Base-by-base conservation (phyloP, 2,329 filamentous ascomycete species). In the Aplosporella prunicola region DNA sequence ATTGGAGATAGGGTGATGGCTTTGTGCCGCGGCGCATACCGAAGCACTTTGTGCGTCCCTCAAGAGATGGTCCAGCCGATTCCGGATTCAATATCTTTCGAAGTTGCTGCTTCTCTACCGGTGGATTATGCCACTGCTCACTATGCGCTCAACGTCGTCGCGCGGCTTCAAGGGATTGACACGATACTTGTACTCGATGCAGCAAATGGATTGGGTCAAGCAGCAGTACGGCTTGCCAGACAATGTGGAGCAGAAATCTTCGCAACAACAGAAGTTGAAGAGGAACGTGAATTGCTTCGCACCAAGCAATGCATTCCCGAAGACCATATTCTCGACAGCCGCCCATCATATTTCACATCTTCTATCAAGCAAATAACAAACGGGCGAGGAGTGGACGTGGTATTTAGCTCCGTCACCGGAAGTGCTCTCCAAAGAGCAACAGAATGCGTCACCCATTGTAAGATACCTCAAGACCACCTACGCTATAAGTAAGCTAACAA, bases 181-280 rank as follows among this genome's bases (percentile, higher is more conserved):
- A 43, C 27, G 3, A 43, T 61, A 11, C 46, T 61, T 9, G 55
- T 61, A 11, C 45, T 47, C 20, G 15, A 36, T 6, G 46, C 46
- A 5, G 16, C 41, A 42, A 37, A 43, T 8, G 41, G 39, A 5
- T 15, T 45, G 7, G 46, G 46, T 13, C 41, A 41, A 18, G 45
- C 46, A 9, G 40, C 35, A 7, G 33, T 48, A 5, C 39, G 38
- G 13, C 7, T 47, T n/a, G 32, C 36, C 9, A 20, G 31, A 28
- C 15, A 26, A 8, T 8, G 39, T 13, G 43, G 40, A 5, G 39
- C 36, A 9, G 35, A 39, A 9, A 32, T 47, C 20, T 45, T 40
- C 28, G 40, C 35, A 9, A 43, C 43, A 6, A 43, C 43, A 10
- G 30, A 39, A 3, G 32, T 14, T 5, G n/a, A 37, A 13, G 35